These are phyloP conservation scores for Coprinopsis sp. DNA, from an alignment of 768 basidiomycete genomes.

Conservation along the genomic window DNA sequence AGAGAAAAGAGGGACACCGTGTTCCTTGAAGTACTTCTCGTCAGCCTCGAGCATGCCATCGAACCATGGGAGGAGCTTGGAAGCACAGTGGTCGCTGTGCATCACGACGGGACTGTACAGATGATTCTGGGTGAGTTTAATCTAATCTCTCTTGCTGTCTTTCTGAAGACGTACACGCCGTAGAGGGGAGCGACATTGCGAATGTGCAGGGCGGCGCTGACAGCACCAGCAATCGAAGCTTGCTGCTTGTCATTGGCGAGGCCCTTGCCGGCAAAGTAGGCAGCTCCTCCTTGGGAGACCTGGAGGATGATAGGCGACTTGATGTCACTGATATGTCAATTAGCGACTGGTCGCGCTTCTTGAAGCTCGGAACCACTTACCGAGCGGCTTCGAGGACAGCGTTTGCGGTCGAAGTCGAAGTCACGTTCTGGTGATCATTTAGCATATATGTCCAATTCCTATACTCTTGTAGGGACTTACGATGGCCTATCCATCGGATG, in stretches of 20 bases:
- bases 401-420: conserved; percentile 93
- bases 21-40: conserved; percentile 85
- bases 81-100: conserved; percentile 97
- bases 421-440: conserved; percentile 70
- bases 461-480: conserved; percentile 45
- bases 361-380: conserved; percentile 31
- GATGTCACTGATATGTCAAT: conserved; percentile 60
- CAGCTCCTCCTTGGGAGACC: conserved; percentile 94
- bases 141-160: conserved; percentile 1
- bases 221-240: conserved; percentile 89
- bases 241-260: conserved; percentile 93
- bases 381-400: conserved; percentile 94
- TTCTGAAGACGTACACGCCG: conserved; percentile 67
- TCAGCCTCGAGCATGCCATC: conserved; percentile 98
- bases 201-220: conserved; percentile 89
- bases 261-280: conserved; percentile 96
- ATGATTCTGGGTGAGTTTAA: conserved; percentile 4
- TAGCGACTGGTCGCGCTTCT: conserved; percentile 8
- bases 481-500: conserved; percentile 49
- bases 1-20: conserved; percentile 86
- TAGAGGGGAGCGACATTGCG: conserved; percentile 84
- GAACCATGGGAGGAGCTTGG: conserved; percentile 98
- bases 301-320: conserved; percentile 98
- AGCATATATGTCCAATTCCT: not conserved
- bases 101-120: conserved; percentile 80